These are phyloP conservation scores for Aspergillus awamori DNA, from an alignment of 2,329 filamentous ascomycete species.

Conservation along the genomic window DNA sequence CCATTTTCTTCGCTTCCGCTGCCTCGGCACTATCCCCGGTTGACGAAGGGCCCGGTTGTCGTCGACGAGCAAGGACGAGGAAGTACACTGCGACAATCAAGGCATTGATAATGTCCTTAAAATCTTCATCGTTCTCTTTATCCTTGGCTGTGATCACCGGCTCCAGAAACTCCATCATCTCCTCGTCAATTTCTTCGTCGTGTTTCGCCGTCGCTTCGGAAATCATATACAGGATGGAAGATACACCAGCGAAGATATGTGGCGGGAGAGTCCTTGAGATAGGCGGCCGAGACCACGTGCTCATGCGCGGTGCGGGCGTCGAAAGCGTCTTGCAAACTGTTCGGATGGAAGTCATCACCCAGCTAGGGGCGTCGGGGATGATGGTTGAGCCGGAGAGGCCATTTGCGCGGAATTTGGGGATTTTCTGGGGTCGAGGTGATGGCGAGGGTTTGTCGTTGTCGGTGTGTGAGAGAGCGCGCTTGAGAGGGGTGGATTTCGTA, in stretches of 20 bases:
- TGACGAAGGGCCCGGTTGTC: constrained; percentile 24
- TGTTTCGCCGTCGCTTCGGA: constrained; percentile 49
- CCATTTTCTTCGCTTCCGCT: constrained; percentile 36
- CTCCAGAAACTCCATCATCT: constrained; percentile 38
- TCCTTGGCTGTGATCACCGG: constrained; percentile 47
- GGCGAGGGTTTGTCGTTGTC: constrained; percentile 22
- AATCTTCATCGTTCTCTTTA: constrained; percentile 51
- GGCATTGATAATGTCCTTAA: constrained; percentile 41
- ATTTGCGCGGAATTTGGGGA: constrained; percentile 19
- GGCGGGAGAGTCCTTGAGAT: constrained; percentile 60
- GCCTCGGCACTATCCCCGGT: constrained; percentile 2
- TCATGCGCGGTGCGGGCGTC: constrained; percentile 50
- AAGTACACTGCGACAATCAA: constrained; percentile 50
- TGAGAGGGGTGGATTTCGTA: constrained; percentile 46
- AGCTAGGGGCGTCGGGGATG: constrained; percentile 56
- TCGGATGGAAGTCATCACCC: constrained; percentile 71
- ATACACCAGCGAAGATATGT: constrained; percentile 74
- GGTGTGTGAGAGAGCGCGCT: constrained; percentile 33
- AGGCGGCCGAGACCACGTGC: constrained; percentile 40
- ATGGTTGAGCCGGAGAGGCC: constrained; percentile 30
- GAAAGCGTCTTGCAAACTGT: constrained; percentile 65
- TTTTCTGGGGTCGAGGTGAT: constrained; percentile 27
- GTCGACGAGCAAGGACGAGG: constrained; percentile 55
- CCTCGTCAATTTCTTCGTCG: constrained; percentile 50
- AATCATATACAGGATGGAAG: constrained; percentile 55